Percentiles rank a stretch among this genome's conserved stretches.
These are phyloP conservation scores for Penicillium sp. DNA, from an alignment of 2,329 filamentous ascomycete genomes.

Conservation along the genomic window DNA sequence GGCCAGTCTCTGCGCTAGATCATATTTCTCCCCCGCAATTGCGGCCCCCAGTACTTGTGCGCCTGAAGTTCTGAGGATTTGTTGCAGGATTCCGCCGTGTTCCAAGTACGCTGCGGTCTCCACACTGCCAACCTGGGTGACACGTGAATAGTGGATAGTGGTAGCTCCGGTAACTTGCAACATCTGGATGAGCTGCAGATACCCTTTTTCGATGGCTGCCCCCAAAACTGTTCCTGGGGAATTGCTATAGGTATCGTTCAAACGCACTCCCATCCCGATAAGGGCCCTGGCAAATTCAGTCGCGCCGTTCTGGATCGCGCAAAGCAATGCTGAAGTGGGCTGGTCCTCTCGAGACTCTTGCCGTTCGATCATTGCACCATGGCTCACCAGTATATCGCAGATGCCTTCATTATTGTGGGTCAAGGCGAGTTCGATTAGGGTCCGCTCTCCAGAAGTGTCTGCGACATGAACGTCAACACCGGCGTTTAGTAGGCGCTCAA, in stretches of 20 bases:
- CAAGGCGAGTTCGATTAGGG: slow-evolving; percentile 6
- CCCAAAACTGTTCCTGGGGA: slow-evolving; percentile 16
- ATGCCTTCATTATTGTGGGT: neutral
- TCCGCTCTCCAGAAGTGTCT: neutral
- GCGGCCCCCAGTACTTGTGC: slow-evolving; percentile 11
- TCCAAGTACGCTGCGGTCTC: slow-evolving; percentile 15
- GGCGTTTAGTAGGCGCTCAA: neutral
- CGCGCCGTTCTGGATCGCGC: neutral
- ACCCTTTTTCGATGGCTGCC: slow-evolving; percentile 18
- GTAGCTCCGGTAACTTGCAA: slow-evolving; percentile 4
- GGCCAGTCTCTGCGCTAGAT: neutral
- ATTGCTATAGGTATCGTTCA: neutral
- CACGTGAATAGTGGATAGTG: neutral
- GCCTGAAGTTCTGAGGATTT: neutral
- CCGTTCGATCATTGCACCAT: slow-evolving; percentile 5
- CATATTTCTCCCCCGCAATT: slow-evolving; percentile 1
- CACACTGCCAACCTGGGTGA: slow-evolving; percentile 1
- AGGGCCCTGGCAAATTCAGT: neutral
- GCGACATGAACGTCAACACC: neutral
- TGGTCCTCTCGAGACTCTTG: neutral
- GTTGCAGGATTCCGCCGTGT: neutral
- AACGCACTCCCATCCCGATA: neutral
- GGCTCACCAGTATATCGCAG: slow-evolving; percentile 1
- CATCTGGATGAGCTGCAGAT: slow-evolving; percentile 3
- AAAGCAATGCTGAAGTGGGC: neutral